Evolutionary conservation across 306 rosid genomes (phyloP).

Genomic region (Phaseolus lunatus): DNA sequence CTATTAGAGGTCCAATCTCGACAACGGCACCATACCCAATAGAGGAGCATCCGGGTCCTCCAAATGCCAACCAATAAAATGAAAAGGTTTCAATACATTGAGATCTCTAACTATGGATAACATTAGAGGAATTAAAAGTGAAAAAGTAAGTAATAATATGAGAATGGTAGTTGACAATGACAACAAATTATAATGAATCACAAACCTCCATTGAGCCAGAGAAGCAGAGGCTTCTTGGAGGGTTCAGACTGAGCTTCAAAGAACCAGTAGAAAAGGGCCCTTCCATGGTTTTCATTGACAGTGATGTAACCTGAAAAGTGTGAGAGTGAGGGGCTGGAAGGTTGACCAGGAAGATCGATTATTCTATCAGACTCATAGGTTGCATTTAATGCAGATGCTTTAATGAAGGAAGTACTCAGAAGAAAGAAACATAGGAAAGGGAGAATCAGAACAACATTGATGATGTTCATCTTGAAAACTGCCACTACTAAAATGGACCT

Average conservation of each 20-base stretch:
- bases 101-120: neutral
- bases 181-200: neutral
- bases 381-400: constrained; percentile 49
- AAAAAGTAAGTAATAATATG: constrained; percentile 11
- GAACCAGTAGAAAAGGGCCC: constrained; percentile 72
- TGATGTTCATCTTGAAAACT: constrained; percentile 43
- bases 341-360: constrained; percentile 58
- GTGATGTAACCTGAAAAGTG: constrained; percentile 65
- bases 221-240: constrained; percentile 60
- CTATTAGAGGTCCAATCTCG: constrained; percentile 63
- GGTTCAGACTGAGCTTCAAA: constrained; percentile 67
- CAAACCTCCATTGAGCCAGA: constrained; percentile 71
- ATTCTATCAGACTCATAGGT: constrained; percentile 58
- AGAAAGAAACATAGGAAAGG: constrained; percentile 36
- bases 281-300: constrained; percentile 60
- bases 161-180: constrained; percentile 25
- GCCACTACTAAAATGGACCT: constrained; percentile 9
- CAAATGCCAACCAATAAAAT: constrained; percentile 21
- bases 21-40: constrained; percentile 64
- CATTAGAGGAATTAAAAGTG: neutral
- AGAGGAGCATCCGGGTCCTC: constrained; percentile 74
- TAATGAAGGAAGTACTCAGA: constrained; percentile 23
- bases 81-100: neutral
- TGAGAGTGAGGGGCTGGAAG: constrained; percentile 55
- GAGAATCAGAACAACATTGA: constrained; percentile 40